A percentile compares a stretch with the other conserved stretches of the same genome.
Conservation (phyloP, 2,329 filamentous ascomycete species). For the Nemania sp. region DNA sequence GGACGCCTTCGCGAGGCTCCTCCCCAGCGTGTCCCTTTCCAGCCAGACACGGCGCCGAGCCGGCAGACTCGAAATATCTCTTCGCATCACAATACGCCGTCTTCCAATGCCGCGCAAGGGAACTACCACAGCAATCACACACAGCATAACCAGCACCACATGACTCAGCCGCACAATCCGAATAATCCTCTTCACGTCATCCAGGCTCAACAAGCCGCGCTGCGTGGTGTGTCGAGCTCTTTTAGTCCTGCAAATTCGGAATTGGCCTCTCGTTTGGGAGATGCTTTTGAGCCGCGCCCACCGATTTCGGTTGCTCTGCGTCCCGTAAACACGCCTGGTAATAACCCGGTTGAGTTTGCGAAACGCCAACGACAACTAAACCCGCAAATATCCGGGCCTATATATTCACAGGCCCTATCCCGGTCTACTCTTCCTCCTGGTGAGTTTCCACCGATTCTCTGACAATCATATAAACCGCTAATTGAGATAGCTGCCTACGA, state of each 20-base stretch:
- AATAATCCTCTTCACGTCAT: slow-evolving; percentile 39
- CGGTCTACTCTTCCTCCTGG: slow-evolving; percentile 65
- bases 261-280: slow-evolving; percentile 61
- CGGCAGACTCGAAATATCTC: slow-evolving; percentile 65
- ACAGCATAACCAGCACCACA: slow-evolving; percentile 32
- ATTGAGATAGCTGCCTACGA: slow-evolving; percentile 59
- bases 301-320: slow-evolving; percentile 68
- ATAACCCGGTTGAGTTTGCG: slow-evolving; percentile 70
- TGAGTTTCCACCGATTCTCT: slow-evolving; percentile 46
- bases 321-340: slow-evolving; percentile 74
- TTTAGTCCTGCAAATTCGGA: slow-evolving; percentile 61
- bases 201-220: slow-evolving; percentile 38
- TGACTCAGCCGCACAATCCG: slow-evolving; percentile 35
- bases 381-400: slow-evolving; percentile 41
- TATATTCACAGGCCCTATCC: slow-evolving; percentile 47
- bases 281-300: slow-evolving; percentile 70
- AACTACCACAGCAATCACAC: slow-evolving; percentile 28
- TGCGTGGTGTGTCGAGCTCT: slow-evolving; percentile 43
- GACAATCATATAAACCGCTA: slow-evolving; percentile 20
- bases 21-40: slow-evolving; percentile 80
- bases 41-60: slow-evolving; percentile 71
- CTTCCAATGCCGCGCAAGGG: slow-evolving; percentile 30
- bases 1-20: slow-evolving; percentile 78
- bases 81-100: slow-evolving; percentile 45
- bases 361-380: slow-evolving; percentile 54